phyloP scores from a whole-genome alignment of 305 asterid species.

The Salvia sclarea region DNA sequence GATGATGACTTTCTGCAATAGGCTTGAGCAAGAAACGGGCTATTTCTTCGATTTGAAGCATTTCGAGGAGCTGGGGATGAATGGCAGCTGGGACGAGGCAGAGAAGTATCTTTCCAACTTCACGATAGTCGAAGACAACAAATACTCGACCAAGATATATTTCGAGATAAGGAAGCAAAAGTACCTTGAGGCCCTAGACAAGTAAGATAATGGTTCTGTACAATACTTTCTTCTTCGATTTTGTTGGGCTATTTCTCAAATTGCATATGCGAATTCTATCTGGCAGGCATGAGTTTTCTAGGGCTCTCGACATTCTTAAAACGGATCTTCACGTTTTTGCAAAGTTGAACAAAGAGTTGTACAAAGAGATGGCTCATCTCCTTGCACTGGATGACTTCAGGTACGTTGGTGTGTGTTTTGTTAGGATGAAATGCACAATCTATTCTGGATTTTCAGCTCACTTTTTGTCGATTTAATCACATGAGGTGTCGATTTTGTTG shows the following conservation, averaged over 20 bases:
- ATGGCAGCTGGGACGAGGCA: constrained; percentile 59
- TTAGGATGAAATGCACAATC: not conserved
- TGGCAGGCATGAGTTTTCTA: constrained; percentile 50
- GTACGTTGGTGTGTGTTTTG: constrained; percentile 42
- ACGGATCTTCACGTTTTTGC: constrained; percentile 71
- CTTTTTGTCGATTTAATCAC: not conserved
- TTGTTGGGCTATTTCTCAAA: constrained; percentile 2
- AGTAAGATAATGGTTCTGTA: constrained; percentile 37
- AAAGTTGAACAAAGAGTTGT: constrained; percentile 51
- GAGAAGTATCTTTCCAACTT: constrained; percentile 66
- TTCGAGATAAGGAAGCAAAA: constrained; percentile 81
- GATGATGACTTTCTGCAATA: constrained; percentile 25
- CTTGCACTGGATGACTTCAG: constrained; percentile 71
- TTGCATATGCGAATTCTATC: not conserved
- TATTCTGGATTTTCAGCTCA: not conserved
- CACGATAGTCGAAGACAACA: constrained; percentile 50
- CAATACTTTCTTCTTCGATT: constrained; percentile 2
- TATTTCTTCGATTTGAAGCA: constrained; percentile 60
- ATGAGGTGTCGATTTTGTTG: not conserved
- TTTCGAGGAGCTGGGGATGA: constrained; percentile 55
- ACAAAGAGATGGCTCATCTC: constrained; percentile 64
- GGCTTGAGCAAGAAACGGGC: constrained; percentile 79
- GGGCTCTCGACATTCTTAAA: constrained; percentile 62
- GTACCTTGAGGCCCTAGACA: constrained; percentile 76
- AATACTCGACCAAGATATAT: constrained; percentile 60